Percentiles rank a stretch among this genome's conserved stretches.
These are phyloP conservation scores for Clathrus columnatus DNA, from an alignment of 768 basidiomycete species.

Conservation along the genomic window DNA sequence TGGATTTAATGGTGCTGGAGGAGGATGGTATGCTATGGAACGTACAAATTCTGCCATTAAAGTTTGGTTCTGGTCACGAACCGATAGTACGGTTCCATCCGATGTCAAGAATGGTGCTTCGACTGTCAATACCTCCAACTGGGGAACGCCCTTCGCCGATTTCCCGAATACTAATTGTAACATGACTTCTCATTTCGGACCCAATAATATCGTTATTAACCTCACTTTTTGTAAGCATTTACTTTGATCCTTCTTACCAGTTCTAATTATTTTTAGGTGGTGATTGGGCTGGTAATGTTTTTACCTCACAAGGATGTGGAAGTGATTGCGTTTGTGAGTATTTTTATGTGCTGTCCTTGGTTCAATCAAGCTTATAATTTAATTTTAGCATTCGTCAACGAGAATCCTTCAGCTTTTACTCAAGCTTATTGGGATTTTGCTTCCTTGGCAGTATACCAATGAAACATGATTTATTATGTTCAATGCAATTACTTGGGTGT, in stretches of 20 bases:
- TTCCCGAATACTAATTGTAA: slow-evolving; percentile 55
- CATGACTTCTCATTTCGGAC: slow-evolving; percentile 42
- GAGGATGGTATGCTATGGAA: slow-evolving; percentile 63
- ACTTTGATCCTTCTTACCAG: neutral
- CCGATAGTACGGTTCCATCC: slow-evolving; percentile 33
- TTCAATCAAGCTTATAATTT: slow-evolving; percentile 7
- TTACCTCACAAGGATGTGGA: slow-evolving; percentile 41
- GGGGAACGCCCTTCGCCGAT: slow-evolving; percentile 53
- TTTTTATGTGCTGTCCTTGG: neutral
- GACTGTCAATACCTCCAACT: slow-evolving; percentile 39
- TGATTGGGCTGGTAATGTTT: slow-evolving; percentile 47
- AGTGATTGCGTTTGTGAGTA: slow-evolving; percentile 43
- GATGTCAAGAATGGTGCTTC: slow-evolving; percentile 37
- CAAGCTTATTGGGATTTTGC: slow-evolving; percentile 68
- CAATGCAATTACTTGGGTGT: too few relatives aligned
- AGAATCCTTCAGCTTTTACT: slow-evolving; percentile 55
- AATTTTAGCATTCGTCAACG: slow-evolving; percentile 54
- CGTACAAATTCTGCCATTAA: slow-evolving; percentile 49
- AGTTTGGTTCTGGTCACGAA: slow-evolving; percentile 64
- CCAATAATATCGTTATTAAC: slow-evolving; percentile 61
- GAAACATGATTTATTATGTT: too few relatives aligned
- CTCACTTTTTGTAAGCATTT: slow-evolving; percentile 52
- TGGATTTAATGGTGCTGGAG: slow-evolving; percentile 47
- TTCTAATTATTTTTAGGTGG: slow-evolving; percentile 33
- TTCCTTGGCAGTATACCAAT: slow-evolving; percentile 41